These are phyloP conservation scores for Stenogyne calaminthoides DNA, from an alignment of 305 asterid genomes.

Conservation along the genomic window DNA sequence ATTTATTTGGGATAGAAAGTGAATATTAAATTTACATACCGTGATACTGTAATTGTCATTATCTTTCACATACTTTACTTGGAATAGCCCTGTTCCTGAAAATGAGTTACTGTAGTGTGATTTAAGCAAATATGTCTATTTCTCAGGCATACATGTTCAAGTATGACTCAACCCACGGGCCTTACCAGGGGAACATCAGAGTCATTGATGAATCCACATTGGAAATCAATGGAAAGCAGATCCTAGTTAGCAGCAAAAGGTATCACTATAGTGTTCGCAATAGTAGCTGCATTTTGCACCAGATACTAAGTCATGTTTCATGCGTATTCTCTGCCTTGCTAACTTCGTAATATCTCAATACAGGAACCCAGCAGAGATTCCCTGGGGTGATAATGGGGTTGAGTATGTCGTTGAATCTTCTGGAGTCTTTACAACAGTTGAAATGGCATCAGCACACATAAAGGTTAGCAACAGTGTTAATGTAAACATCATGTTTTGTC, in stretches of 20 bases:
- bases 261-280: constrained; percentile 25
- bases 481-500: constrained; percentile 16
- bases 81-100: constrained; percentile 10
- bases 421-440: constrained; percentile 87
- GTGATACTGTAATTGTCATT: background rate
- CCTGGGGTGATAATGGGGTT: constrained; percentile 96
- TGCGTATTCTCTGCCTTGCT: constrained; percentile 9
- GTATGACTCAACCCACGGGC: constrained; percentile 98
- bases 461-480: constrained; percentile 49
- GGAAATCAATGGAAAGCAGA: constrained; percentile 90
- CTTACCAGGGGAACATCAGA: constrained; percentile 67
- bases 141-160: constrained; percentile 96
- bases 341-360: constrained; percentile 23
- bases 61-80: background rate
- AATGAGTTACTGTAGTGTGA: background rate
- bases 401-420: constrained; percentile 96
- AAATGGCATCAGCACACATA: constrained; percentile 88
- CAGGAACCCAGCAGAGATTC: constrained; percentile 94
- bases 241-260: constrained; percentile 82
- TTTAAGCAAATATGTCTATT: constrained; percentile 15
- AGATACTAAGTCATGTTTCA: background rate
- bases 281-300: background rate
- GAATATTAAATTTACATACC: background rate
- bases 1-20: background rate
- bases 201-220: constrained; percentile 81